Conservation (phyloP, 192 early-diverging fungal species). For the Phycomyces blakesleeanus region DNA sequence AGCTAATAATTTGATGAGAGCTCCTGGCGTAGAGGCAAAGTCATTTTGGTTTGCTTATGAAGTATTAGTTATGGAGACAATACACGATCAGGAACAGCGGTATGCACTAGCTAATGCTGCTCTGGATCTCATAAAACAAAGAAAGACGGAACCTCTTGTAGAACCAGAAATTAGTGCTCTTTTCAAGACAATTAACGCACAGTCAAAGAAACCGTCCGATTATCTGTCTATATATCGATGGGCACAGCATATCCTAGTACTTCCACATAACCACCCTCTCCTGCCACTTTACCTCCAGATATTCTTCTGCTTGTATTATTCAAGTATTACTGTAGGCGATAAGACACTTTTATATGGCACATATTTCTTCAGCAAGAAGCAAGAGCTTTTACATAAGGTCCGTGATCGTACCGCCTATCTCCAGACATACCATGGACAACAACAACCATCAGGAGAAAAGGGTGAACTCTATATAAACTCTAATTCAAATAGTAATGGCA, state of each 20-base stretch:
- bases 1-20: slow-evolving; percentile 37
- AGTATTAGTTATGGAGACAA: slow-evolving; percentile 39
- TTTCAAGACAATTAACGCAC: slow-evolving; percentile 31
- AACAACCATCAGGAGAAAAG: slow-evolving; percentile 3
- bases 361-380: slow-evolving; percentile 37
- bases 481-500: not conserved
- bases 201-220: slow-evolving; percentile 37
- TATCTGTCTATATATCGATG: slow-evolving; percentile 49
- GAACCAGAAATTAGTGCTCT: slow-evolving; percentile 27
- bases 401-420: slow-evolving; percentile 36
- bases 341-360: slow-evolving; percentile 30
- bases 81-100: slow-evolving; percentile 30
- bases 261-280: slow-evolving; percentile 38
- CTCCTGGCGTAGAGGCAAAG: slow-evolving; percentile 41
- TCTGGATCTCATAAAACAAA: not conserved
- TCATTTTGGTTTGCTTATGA: slow-evolving; percentile 49
- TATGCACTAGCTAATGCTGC: slow-evolving; percentile 25
- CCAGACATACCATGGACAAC: slow-evolving; percentile 36
- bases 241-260: slow-evolving; percentile 43
- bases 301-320: slow-evolving; percentile 50
- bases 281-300: slow-evolving; percentile 45
- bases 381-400: slow-evolving; percentile 33
- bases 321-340: slow-evolving; percentile 17
- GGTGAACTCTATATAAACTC: slow-evolving; percentile 8
- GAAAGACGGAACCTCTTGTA: slow-evolving; percentile 9